A percentile compares a stretch with the other conserved stretches of the same genome.
phyloP scores from a whole-genome alignment of 176 grass and related monocot genomes.

The Aegilops umbellulata region DNA sequence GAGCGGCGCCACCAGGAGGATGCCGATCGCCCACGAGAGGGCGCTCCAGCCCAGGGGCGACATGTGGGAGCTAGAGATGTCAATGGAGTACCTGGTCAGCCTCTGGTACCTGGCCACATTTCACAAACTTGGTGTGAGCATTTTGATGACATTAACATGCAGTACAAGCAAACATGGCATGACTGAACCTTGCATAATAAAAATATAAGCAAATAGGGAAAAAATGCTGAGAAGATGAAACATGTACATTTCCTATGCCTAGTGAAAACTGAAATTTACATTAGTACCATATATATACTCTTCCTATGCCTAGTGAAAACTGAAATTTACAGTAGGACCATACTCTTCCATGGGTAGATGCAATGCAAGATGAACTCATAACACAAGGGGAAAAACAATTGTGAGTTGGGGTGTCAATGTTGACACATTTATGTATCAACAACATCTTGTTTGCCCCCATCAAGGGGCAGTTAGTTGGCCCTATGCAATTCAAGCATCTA shows the following conservation, averaged over 20 bases:
- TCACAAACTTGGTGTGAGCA: constrained; percentile 36
- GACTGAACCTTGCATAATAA: neutral
- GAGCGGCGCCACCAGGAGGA: constrained; percentile 53
- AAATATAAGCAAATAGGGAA: neutral
- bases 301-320: neutral
- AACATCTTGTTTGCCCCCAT: constrained; percentile 22
- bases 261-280: neutral
- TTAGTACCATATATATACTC: neutral
- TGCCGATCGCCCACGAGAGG: constrained; percentile 80
- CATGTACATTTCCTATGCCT: neutral
- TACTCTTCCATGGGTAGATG: neutral
- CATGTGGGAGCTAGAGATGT: constrained; percentile 44
- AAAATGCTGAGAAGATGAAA: neutral
- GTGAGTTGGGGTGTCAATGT: constrained; percentile 40
- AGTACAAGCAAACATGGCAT: neutral
- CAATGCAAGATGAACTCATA: constrained; percentile 1
- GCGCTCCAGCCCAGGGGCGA: constrained; percentile 76
- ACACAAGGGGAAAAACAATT: neutral
- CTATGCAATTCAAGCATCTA: constrained; percentile 38
- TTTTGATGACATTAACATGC: neutral
- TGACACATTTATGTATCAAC: constrained; percentile 38
- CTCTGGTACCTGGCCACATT: constrained; percentile 66
- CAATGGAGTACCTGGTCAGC: constrained; percentile 62
- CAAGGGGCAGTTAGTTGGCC: constrained; percentile 48
- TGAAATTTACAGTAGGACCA: neutral